Evolutionary conservation across 176 grass and related monocot species (phyloP), one percentile per base, ranked within the genome.

Genomic region (Saccharum officinarum): DNA sequence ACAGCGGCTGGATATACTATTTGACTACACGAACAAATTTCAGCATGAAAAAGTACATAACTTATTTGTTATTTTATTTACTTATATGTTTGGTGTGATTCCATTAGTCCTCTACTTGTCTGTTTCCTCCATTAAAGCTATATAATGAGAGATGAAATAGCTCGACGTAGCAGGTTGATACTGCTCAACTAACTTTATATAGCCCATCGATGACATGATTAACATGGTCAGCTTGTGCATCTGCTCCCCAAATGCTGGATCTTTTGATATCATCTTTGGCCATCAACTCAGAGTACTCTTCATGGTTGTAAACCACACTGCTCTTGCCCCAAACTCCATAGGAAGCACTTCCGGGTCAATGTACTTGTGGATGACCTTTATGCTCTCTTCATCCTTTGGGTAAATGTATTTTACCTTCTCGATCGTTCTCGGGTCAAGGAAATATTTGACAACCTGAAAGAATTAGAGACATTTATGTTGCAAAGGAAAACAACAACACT

Each of bases 261-360:
- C 0, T 85, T 81, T 82, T 94, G n/a, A 91, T 79, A 34, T 99
- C 97, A 71, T 99, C 90, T 14, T 89, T 85, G 33, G 49, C 25
- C 97, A 94, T 96, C 84, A 99, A 33, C 65, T 90, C 89, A 36
- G 94, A 88, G 79, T 89, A 99, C 73, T 92, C 91, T 44, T 94
- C 97, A 67, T 96, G 92, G 72, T 87, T 86, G 47, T 96, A 99
- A n/a, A 89, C 59, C 8, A 26, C 66, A 26, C 69, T 88, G 78
- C 72, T 89, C 79, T 82, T 88, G 10, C 97, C 97, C 97, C 97
- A 82, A 99, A 96, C 71, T 96, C 90, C 50, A 80, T 28, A 1
- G 92, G 93, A 67, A 99, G 91, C n/a, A 86, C 77, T 55, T 96
- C 75, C 2, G 80, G 88, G 67, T 96, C 90, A 8, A 99, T 94